These are phyloP conservation scores for Mycena rebaudengoi DNA, from an alignment of 768 basidiomycete species.

Conservation along the genomic window DNA sequence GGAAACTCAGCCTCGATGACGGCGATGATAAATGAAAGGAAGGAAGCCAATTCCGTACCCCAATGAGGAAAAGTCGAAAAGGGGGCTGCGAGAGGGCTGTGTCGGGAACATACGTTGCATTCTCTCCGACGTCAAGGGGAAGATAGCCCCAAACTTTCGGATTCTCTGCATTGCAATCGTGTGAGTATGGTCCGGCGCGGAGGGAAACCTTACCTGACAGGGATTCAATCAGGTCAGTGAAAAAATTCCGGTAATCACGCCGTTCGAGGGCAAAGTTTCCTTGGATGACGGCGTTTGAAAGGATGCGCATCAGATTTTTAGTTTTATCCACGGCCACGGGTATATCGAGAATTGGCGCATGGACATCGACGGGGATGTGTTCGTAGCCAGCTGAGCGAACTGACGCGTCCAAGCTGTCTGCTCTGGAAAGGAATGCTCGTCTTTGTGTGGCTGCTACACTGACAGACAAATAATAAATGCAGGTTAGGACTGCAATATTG, in stretches of 20 bases:
- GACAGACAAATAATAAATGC: background rate
- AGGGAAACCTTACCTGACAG: conserved; percentile 34
- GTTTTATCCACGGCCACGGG: conserved; percentile 32
- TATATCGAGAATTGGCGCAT: conserved; percentile 42
- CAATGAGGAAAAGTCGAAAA: conserved; percentile 40
- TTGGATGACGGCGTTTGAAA: conserved; percentile 51
- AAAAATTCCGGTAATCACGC: no score
- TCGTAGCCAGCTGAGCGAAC: conserved; percentile 40
- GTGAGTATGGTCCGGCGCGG: background rate
- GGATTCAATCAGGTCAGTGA: conserved; percentile 40
- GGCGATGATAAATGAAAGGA: no score
- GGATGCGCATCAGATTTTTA: conserved; percentile 37
- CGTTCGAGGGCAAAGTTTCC: conserved; percentile 43
- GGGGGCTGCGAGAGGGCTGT: conserved; percentile 34
- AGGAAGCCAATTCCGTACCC: no score
- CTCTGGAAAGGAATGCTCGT: conserved; percentile 35
- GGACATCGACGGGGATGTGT: conserved; percentile 43
- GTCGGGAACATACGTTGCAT: conserved; percentile 27
- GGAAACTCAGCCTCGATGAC: no score
- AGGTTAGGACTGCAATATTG: background rate
- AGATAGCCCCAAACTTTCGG: conserved; percentile 45
- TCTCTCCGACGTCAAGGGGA: conserved; percentile 30
- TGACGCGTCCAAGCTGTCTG: conserved; percentile 37
- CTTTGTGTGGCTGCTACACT: conserved; percentile 41
- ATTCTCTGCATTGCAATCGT: conserved; percentile 32